A percentile compares a stretch with the other conserved stretches of the same genome.
These are phyloP conservation scores for Penicillium sp. DNA, from an alignment of 2,329 filamentous ascomycete species.

Conservation along the genomic window DNA sequence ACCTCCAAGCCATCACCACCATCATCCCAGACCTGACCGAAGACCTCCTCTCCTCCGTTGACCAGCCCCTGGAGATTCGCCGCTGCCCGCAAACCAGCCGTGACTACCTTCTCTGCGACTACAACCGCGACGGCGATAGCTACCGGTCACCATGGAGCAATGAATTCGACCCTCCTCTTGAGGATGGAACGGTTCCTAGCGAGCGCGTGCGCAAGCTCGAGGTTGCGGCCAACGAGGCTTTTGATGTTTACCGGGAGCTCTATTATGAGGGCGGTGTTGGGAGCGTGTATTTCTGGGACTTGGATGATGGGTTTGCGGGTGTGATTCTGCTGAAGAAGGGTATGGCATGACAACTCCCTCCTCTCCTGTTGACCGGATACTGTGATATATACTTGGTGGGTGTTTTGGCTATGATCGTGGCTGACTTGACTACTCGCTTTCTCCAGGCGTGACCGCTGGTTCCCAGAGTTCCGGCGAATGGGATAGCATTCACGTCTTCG, in stretches of 20 bases:
- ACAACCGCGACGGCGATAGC: constrained; percentile 98
- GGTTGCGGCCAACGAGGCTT: constrained; percentile 89
- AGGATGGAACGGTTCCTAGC: constrained; percentile 85
- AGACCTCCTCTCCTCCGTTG: constrained; percentile 96
- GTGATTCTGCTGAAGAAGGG: constrained; percentile 96
- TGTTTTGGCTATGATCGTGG: not conserved
- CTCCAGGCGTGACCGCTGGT: constrained; percentile 68
- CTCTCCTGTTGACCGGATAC: not conserved
- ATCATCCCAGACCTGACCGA: constrained; percentile 92
- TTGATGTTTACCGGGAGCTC: constrained; percentile 94
- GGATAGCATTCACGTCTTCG: constrained; percentile 99
- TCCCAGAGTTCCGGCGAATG: constrained; percentile 78
- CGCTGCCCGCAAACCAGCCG: constrained; percentile 87
- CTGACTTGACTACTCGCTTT: constrained; percentile 21
- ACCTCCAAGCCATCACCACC: constrained; percentile 86
- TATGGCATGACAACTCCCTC: constrained; percentile 47
- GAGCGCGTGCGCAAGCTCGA: constrained; percentile 94
- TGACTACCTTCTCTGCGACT: constrained; percentile 98
- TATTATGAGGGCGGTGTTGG: constrained; percentile 93
- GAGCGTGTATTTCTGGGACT: constrained; percentile 97
- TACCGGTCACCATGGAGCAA: constrained; percentile 99
- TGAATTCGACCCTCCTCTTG: constrained; percentile 91
- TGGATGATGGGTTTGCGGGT: constrained; percentile 96
- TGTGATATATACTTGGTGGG: not conserved
- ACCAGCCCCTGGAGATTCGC: constrained; percentile 87